phyloP scores from a whole-genome alignment of 257 asterid genomes.

The Capsicum chinense region DNA sequence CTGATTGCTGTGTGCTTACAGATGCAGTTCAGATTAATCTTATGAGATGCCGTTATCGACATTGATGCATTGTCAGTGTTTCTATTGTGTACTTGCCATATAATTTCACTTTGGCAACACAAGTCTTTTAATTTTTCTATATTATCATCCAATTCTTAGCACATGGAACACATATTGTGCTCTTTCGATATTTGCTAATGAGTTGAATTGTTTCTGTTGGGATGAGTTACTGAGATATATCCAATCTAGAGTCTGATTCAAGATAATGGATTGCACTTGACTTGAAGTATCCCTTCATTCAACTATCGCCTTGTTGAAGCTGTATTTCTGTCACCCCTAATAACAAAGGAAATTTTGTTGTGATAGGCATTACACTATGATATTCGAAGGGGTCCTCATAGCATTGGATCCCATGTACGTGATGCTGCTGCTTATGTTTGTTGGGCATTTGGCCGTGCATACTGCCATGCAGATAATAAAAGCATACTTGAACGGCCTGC shows the following conservation, averaged over 20 bases:
- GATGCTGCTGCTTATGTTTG: slow-evolving; percentile 99
- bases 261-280: slow-evolving; percentile 14
- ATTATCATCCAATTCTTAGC: background rate
- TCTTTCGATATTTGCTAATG: slow-evolving; percentile 15
- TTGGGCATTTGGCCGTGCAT: slow-evolving; percentile 99
- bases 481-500: slow-evolving; percentile 76
- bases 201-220: background rate
- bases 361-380: slow-evolving; percentile 93
- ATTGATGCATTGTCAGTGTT: background rate
- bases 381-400: slow-evolving; percentile 97
- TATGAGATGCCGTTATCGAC: background rate
- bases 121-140: background rate
- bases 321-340: background rate
- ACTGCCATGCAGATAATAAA: slow-evolving; percentile 78
- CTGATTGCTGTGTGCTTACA: background rate
- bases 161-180: background rate
- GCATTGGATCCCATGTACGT: slow-evolving; percentile 99
- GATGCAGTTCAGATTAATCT: background rate
- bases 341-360: background rate
- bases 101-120: background rate
- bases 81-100: slow-evolving; percentile 8
- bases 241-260: background rate
- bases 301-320: background rate
- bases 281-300: slow-evolving; percentile 11
- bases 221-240: slow-evolving; percentile 17